phyloP scores from a whole-genome alignment of 2,329 filamentous ascomycete genomes.

The Bipolaris victoriae region DNA sequence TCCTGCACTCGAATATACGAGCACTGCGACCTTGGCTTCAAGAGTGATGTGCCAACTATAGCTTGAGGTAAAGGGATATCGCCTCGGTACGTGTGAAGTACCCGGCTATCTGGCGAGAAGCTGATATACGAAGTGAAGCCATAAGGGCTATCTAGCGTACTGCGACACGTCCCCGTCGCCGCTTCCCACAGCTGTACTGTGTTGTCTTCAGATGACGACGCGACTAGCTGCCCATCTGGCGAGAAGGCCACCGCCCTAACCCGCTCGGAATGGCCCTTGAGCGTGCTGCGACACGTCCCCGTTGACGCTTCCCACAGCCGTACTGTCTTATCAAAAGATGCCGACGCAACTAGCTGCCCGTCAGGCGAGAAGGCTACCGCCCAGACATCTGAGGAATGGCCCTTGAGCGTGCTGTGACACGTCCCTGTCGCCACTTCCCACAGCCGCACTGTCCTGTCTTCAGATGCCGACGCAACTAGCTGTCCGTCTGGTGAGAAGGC shows the following conservation, averaged over 20 bases:
- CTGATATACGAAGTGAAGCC: not conserved
- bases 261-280: not conserved
- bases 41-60: slow-evolving; percentile 6
- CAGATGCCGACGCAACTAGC: too few relatives aligned
- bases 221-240: not conserved
- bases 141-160: slow-evolving; percentile 6
- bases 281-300: not conserved
- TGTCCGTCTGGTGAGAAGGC: too few relatives aligned
- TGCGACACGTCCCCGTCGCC: slow-evolving; percentile 2
- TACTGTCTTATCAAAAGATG: too few relatives aligned
- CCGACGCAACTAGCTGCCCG: too few relatives aligned
- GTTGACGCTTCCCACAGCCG: not conserved
- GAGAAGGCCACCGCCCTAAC: not conserved
- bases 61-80: slow-evolving; percentile 13
- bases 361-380: too few relatives aligned
- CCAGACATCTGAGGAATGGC: too few relatives aligned
- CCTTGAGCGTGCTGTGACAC: too few relatives aligned
- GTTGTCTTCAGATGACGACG: not conserved
- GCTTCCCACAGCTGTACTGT: not conserved
- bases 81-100: slow-evolving; percentile 10
- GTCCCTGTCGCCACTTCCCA: too few relatives aligned
- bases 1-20: slow-evolving; percentile 13
- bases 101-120: slow-evolving; percentile 1
- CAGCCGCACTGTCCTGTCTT: too few relatives aligned
- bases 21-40: not conserved